phyloP scores from a whole-genome alignment of 176 grass and related monocot genomes.

The Aegilops longissima region DNA sequence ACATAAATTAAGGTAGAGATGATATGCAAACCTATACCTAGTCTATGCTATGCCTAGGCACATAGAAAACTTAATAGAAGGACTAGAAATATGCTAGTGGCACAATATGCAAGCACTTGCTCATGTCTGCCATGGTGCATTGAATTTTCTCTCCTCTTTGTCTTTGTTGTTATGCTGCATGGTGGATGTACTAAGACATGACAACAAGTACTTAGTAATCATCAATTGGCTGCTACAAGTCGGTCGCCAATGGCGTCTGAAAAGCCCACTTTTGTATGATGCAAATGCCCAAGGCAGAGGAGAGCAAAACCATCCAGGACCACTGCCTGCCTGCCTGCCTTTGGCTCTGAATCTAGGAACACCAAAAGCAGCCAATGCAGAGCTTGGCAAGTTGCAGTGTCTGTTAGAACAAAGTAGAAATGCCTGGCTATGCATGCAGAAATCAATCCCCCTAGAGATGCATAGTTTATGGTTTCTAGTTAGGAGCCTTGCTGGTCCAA shows the following conservation, averaged over 20 bases:
- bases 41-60: slow-evolving; percentile 2
- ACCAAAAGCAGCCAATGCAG: slow-evolving; percentile 58
- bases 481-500: slow-evolving; percentile 33
- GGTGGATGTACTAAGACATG: slow-evolving; percentile 28
- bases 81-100: slow-evolving; percentile 9
- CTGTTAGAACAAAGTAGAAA: slow-evolving; percentile 24
- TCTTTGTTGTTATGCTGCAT: not conserved
- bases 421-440: not conserved
- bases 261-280: slow-evolving; percentile 33
- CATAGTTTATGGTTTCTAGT: slow-evolving; percentile 17
- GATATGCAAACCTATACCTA: slow-evolving; percentile 2
- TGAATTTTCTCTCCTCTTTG: slow-evolving; percentile 15
- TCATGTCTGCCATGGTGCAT: slow-evolving; percentile 40
- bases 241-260: not conserved
- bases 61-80: not conserved
- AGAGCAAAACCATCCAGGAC: slow-evolving; percentile 37
- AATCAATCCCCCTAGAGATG: not conserved
- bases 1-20: not conserved
- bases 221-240: not conserved
- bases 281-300: slow-evolving; percentile 32
- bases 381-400: slow-evolving; percentile 30
- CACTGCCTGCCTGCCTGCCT: slow-evolving; percentile 28
- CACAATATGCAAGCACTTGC: slow-evolving; percentile 28
- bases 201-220: not conserved
- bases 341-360: slow-evolving; percentile 51